Percentiles rank a stretch among this genome's conserved stretches.
Evolutionary conservation across 345 rosid species (phyloP).

Genomic region (Arabidopsis thaliana): TAIR10.1 NC_003071.7:13663501-13664000

Average conservation of each 20-base stretch:
- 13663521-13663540: slow-evolving; percentile 66
- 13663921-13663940: slow-evolving; percentile 98
- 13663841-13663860: slow-evolving; percentile 24
- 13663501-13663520: too few relatives aligned
- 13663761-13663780: slow-evolving; percentile 49
- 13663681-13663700: slow-evolving; percentile 44
- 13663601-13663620: slow-evolving; percentile 46
- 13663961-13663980: slow-evolving; percentile 16
- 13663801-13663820: slow-evolving; percentile 18
- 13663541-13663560: slow-evolving; percentile 94
- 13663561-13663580: slow-evolving; percentile 44
- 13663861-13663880: slow-evolving; percentile 62
- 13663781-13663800: slow-evolving; percentile 60
- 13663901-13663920: slow-evolving; percentile 77
- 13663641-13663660: slow-evolving; percentile 43
- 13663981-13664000: slow-evolving; percentile 13
- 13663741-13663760: slow-evolving; percentile 43
- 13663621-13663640: neutral
- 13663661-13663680: slow-evolving; percentile 65
- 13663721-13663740: slow-evolving; percentile 42
- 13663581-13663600: slow-evolving; percentile 27
- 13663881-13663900: slow-evolving; percentile 76
- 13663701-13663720: slow-evolving; percentile 37
- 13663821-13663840: slow-evolving; percentile 3
- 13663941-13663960: slow-evolving; percentile 8